Percentiles rank a stretch among this genome's conserved stretches.
phyloP scores from a whole-genome alignment of 768 basidiomycete species.

The Tricholoma sp. region DNA sequence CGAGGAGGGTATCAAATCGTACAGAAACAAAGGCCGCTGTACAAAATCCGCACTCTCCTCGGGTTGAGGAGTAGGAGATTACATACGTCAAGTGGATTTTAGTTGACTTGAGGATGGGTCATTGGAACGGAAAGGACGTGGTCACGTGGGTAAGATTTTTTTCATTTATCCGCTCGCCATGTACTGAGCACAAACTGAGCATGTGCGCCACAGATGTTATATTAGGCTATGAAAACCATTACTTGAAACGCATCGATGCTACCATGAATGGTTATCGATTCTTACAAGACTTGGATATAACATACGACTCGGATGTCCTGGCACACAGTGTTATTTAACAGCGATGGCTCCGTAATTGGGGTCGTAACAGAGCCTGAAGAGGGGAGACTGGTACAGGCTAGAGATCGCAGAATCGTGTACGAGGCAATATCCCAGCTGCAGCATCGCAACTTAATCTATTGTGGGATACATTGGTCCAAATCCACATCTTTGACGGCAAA shows the following conservation, averaged over 20 bases:
- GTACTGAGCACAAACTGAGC: neutral
- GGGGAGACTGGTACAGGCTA: too few species aligned
- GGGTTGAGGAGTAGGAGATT: too few species aligned
- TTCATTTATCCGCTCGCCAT: neutral
- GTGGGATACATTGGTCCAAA: slow-evolving; percentile 14
- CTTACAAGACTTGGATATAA: slow-evolving; percentile 29
- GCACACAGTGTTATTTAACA: slow-evolving; percentile 29
- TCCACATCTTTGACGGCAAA: slow-evolving; percentile 31
- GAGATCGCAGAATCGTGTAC: too few species aligned
- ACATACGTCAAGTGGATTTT: too few species aligned
- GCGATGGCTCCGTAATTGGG: slow-evolving; percentile 24
- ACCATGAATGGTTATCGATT: slow-evolving; percentile 27
- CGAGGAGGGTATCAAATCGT: slow-evolving; percentile 28
- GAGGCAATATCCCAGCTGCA: too few species aligned
- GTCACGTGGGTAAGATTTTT: slow-evolving; percentile 28
- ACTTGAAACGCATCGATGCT: slow-evolving; percentile 19
- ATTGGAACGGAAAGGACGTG: slow-evolving; percentile 35
- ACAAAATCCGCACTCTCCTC: too few species aligned
- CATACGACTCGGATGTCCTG: slow-evolving; percentile 29
- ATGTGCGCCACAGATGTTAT: too few species aligned
- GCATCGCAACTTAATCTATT: slow-evolving; percentile 21
- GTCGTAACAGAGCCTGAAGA: too few species aligned
- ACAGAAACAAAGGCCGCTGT: too few species aligned
- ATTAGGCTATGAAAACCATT: slow-evolving; percentile 24
- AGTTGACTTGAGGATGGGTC: slow-evolving; percentile 25